Percentiles rank a stretch among this genome's conserved stretches.
Evolutionary conservation across 257 asterid species (phyloP).

Genomic region (Pogostemon cablin): DNA sequence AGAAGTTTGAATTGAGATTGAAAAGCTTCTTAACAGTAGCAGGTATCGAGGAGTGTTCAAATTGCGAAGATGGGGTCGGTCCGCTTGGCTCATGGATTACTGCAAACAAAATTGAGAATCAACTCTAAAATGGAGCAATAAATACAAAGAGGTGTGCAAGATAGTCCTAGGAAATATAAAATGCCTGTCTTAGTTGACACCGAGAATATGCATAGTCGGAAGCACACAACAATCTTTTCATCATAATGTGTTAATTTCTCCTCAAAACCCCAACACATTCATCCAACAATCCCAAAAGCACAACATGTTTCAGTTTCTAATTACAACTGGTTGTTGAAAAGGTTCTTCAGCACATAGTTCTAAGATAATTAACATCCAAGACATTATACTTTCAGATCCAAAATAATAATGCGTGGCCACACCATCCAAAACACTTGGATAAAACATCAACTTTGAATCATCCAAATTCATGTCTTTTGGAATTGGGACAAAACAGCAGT

Average conservation of each 20-base stretch:
- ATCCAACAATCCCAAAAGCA: neutral
- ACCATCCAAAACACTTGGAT: neutral
- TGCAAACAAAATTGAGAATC: conserved; percentile 42
- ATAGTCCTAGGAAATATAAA: neutral
- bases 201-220: neutral
- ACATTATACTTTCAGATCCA: neutral
- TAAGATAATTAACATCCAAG: neutral
- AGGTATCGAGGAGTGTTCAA: conserved; percentile 92
- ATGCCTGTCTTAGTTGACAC: neutral
- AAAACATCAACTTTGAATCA: neutral
- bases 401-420: neutral
- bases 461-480: neutral
- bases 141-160: neutral
- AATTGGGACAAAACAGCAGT: conserved; percentile 18
- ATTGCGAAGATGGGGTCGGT: conserved; percentile 83
- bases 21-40: conserved; percentile 94
- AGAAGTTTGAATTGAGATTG: conserved; percentile 74
- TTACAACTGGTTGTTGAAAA: neutral
- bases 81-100: conserved; percentile 91
- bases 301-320: neutral
- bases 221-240: conserved; percentile 3
- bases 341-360: neutral
- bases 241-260: neutral
- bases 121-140: neutral
- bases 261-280: neutral